phyloP scores from a whole-genome alignment of 257 asterid genomes.

The Nicotiana attenuata region DNA sequence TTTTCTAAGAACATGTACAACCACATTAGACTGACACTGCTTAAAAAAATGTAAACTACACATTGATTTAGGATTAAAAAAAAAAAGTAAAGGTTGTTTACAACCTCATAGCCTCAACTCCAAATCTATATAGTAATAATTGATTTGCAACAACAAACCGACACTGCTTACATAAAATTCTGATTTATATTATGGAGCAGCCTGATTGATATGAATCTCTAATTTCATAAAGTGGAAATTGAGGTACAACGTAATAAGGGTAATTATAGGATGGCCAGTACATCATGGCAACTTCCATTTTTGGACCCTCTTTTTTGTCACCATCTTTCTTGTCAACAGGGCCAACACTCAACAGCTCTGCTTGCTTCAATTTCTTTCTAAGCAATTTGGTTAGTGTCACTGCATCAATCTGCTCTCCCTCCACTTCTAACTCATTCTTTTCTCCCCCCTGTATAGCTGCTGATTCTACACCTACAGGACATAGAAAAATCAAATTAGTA shows the following conservation, averaged over 20 bases:
- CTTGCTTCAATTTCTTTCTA: not conserved
- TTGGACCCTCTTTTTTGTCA: not conserved
- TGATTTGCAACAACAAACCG: not conserved
- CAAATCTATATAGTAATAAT: not conserved
- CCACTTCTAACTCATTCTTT: not conserved
- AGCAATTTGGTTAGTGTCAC: not conserved
- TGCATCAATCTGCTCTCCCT: not conserved
- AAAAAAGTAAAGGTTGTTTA: too few relatives aligned
- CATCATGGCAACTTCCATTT: not conserved
- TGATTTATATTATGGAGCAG: not conserved
- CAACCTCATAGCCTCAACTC: not conserved
- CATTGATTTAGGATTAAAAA: too few relatives aligned
- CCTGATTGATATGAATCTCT: not conserved
- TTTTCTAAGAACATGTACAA: too few relatives aligned
- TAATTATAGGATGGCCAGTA: slow-evolving; percentile 4
- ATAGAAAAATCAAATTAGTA: not conserved
- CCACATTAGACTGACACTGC: too few relatives aligned
- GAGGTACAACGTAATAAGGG: not conserved
- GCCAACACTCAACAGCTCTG: slow-evolving; percentile 4
- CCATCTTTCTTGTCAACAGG: not conserved
- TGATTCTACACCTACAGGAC: not conserved
- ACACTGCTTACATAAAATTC: not conserved
- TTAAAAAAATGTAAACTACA: too few relatives aligned
- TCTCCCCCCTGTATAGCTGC: not conserved
- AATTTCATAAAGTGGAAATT: not conserved